These are phyloP conservation scores for Spergularia marina DNA, from an alignment of 148 eudicot genomes.

Conservation along the genomic window DNA sequence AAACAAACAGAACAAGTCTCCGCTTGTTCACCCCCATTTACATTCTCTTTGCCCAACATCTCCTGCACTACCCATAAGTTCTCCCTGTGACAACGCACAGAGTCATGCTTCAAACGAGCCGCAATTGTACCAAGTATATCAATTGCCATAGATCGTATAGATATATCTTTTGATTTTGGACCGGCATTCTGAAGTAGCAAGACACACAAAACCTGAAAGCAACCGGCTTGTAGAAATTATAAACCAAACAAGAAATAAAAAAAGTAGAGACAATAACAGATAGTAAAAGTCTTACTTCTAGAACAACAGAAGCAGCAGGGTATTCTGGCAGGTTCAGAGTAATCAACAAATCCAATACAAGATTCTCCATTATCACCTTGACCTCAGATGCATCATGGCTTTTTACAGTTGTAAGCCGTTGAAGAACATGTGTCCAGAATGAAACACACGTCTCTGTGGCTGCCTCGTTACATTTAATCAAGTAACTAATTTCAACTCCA, in stretches of 20 bases:
- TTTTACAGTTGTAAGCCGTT: conserved; percentile 68
- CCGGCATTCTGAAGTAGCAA: conserved; percentile 97
- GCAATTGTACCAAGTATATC: conserved; percentile 94
- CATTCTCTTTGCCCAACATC: conserved; percentile 36
- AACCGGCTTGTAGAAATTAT: conserved; percentile 21
- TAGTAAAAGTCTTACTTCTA: conserved; percentile 56
- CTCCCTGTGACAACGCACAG: conserved; percentile 57
- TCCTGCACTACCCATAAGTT: conserved; percentile 76
- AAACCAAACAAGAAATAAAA: conserved; percentile 5
- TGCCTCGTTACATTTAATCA: conserved; percentile 71
- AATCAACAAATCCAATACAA: conserved; percentile 73
- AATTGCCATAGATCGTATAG: conserved; percentile 84
- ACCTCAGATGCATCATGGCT: conserved; percentile 86
- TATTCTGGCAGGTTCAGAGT: conserved; percentile 91
- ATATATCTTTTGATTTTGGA: conserved; percentile 78
- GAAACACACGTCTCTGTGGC: conserved; percentile 87
- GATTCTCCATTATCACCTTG: conserved; percentile 77
- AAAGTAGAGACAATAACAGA: conserved; percentile 9
- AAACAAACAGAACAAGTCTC: conserved; percentile 69
- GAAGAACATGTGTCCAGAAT: conserved; percentile 91
- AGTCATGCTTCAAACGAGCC: conserved; percentile 86
- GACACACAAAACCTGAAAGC: conserved; percentile 92
- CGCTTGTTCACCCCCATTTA: conserved; percentile 34
- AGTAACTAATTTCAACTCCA: conserved; percentile 52
- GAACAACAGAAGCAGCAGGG: conserved; percentile 82